A percentile compares a stretch with the other conserved stretches of the same genome.
Evolutionary conservation across 768 basidiomycete genomes (phyloP).

Genomic region (Cystobasidium onofrii): DNA sequence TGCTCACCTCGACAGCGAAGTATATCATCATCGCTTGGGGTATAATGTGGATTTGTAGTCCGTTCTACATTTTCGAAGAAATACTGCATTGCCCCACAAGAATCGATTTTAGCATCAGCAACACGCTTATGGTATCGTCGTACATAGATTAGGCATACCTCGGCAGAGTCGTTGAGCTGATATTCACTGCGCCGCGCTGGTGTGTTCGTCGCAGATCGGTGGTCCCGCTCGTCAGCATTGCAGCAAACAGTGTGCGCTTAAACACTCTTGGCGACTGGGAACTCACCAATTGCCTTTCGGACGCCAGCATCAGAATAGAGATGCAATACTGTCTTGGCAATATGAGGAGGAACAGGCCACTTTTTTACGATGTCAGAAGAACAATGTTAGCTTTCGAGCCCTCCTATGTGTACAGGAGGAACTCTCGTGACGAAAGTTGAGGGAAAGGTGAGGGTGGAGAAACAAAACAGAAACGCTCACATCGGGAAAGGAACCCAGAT

Average conservation of each 20-base stretch:
- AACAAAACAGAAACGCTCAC: neutral
- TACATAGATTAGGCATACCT: neutral
- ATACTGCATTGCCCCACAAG: neutral
- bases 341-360: constrained; percentile 53
- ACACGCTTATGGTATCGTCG: too few species aligned
- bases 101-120: too few species aligned
- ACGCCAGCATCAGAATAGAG: constrained; percentile 72
- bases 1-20: constrained; percentile 58
- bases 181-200: constrained; percentile 73
- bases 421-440: too few species aligned
- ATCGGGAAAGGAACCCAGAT: constrained; percentile 22
- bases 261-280: too few species aligned
- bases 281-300: constrained; percentile 58
- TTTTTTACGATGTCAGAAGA: too few species aligned
- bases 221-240: too few species aligned
- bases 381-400: too few species aligned
- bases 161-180: constrained; percentile 88
- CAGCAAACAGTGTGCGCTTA: too few species aligned
- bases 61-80: constrained; percentile 30
- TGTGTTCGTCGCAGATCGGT: too few species aligned
- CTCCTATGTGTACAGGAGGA: too few species aligned
- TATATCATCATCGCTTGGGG: constrained; percentile 55
- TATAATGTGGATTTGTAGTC: neutral
- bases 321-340: constrained; percentile 68
- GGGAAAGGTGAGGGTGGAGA: too few species aligned